These are phyloP conservation scores for Myxozyma vanderwaltii DNA, from an alignment of 805 yeast genomes.

Conservation along the genomic window DNA sequence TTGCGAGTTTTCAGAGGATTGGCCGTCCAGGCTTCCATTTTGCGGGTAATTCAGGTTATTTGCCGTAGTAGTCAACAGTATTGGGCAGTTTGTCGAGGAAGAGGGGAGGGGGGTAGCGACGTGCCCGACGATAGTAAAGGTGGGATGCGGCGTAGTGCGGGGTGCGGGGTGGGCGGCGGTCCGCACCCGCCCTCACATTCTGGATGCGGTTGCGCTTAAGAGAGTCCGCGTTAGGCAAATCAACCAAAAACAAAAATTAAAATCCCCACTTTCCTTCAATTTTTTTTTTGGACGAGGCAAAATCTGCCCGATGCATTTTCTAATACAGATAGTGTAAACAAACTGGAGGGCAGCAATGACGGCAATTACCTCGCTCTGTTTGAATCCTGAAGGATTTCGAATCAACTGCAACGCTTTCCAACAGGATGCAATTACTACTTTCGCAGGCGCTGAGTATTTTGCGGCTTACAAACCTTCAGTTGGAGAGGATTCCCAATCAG, in stretches of 20 bases:
- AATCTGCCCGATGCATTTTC: too few species aligned
- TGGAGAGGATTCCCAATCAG: background rate
- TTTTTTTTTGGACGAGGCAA: too few species aligned
- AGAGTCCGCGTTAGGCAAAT: background rate
- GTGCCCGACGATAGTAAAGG: background rate
- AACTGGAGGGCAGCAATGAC: too few species aligned
- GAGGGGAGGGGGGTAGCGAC: too few species aligned
- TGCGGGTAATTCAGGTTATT: background rate
- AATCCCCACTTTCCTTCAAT: too few species aligned
- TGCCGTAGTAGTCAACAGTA: background rate
- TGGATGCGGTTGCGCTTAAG: background rate
- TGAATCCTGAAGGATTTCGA: slow-evolving; percentile 33
- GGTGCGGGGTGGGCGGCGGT: slow-evolving; percentile 6
- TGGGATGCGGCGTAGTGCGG: slow-evolving; percentile 1
- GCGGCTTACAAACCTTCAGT: slow-evolving; percentile 21
- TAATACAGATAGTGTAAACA: too few species aligned
- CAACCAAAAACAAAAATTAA: too few species aligned
- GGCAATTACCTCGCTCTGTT: background rate
- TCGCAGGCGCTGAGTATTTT: slow-evolving; percentile 29
- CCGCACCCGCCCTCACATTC: slow-evolving; percentile 1
- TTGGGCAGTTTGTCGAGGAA: too few species aligned
- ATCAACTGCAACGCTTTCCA: slow-evolving; percentile 37
- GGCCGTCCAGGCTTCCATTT: slow-evolving; percentile 2
- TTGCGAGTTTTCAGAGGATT: slow-evolving; percentile 5
- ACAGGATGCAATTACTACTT: slow-evolving; percentile 35